Base-by-base conservation (phyloP, 2,329 filamentous ascomycete species). In the Xylariaceae sp. region DNA sequence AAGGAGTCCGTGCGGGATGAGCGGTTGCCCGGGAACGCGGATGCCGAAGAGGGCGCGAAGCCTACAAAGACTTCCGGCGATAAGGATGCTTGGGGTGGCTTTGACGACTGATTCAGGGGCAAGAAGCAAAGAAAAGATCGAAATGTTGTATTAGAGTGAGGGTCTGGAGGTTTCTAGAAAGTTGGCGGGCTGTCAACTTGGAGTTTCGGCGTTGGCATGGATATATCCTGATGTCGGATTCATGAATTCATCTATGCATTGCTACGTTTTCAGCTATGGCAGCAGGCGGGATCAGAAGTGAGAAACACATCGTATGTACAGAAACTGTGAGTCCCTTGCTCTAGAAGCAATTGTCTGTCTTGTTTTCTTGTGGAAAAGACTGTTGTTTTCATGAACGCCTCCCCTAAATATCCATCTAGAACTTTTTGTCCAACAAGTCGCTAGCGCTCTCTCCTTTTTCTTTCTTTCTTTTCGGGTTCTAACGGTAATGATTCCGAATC, bases 1-100 rank as follows among this genome's bases (percentile, higher is more conserved):
- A 80, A 79, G 62, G 90, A 93, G 67, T 82, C 85, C 23, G 74
- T 95, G 61, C 80, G 79, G 1, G 93, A 97, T 72, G 87, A 88
- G 67, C 81, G 91, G 65, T 74, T 96, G 72, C 82, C 83, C 53
- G 83, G 84, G 72, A 90, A 86, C 71, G 73, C 72, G 65, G 77
- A 73, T 58, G 67, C 72, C 50, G 73, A 73, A 42, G 72, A 71
- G 9, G 70, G 65, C 3, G 69, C 64, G 59, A 72, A 71, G 47
- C 47, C 13, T 13, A 55, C 51, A 48, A 55, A 56, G 0, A 68
- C 72, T 54, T 72, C 69, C 23, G 74, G 77, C n/a, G 78, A 78
- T 30, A 30, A 30, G 23, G 80, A 80, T 37, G 82, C 84, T 65
- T 90, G 87, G 85, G 86, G 81, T 65, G 89, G 89, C 0, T 85